A percentile compares a stretch with the other conserved stretches of the same genome.
These are phyloP conservation scores for Evansstolkia leycettana DNA, from an alignment of 495 filamentous ascomycete genomes.

Conservation along the genomic window DNA sequence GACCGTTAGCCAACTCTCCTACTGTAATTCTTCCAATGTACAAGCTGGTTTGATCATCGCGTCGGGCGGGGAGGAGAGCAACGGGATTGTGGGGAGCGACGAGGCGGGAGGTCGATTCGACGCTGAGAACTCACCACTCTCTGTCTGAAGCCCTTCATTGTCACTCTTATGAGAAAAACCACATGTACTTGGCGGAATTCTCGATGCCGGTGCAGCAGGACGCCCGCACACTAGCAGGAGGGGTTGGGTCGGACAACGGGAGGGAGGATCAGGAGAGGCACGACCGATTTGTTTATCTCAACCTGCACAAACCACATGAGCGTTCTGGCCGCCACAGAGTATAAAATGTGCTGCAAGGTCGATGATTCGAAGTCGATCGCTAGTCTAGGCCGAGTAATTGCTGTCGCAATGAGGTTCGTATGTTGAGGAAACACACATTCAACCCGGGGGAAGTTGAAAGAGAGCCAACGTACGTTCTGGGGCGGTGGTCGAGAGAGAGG, in stretches of 20 bases:
- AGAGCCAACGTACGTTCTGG: too few relatives aligned
- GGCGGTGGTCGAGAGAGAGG: too few relatives aligned
- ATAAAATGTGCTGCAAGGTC: background rate
- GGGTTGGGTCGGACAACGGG: constrained; percentile 10
- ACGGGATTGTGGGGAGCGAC: constrained; percentile 9
- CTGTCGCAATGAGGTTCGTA: too few relatives aligned
- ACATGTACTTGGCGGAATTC: constrained; percentile 25
- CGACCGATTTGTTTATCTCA: constrained; percentile 20
- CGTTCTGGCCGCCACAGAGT: constrained; percentile 8
- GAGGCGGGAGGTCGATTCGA: constrained; percentile 1
- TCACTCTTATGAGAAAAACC: constrained; percentile 26
- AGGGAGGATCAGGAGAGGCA: constrained; percentile 15
- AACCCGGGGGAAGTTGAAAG: background rate
- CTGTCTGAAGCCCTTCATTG: constrained; percentile 97
- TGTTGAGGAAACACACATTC: too few relatives aligned
- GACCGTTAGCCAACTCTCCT: constrained; percentile 24
- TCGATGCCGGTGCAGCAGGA: constrained; percentile 29
- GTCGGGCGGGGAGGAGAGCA: constrained; percentile 6
- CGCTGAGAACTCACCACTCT: constrained; percentile 68
- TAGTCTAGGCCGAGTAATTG: too few relatives aligned
- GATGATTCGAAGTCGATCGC: too few relatives aligned
- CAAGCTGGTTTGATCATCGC: background rate
- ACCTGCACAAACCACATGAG: constrained; percentile 23
- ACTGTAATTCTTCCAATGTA: too few relatives aligned
- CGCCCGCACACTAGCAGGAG: constrained; percentile 30